phyloP scores from a whole-genome alignment of 2,329 filamentous ascomycete genomes.

The Colletotrichum sp. region DNA sequence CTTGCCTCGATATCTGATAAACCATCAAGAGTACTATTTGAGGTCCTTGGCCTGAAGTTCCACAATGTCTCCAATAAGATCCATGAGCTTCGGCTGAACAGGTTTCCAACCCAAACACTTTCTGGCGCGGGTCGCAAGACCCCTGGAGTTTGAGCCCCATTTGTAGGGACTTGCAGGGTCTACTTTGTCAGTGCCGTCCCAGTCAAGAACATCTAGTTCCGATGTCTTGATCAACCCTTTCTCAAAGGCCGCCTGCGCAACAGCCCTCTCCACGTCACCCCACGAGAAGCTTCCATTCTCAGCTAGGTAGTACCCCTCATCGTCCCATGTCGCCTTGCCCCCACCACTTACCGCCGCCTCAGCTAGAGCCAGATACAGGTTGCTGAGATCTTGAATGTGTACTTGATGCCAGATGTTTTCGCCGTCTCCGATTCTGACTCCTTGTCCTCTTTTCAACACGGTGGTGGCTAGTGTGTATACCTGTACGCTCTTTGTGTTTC shows the following conservation, averaged over 20 bases:
- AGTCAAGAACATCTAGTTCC: not conserved
- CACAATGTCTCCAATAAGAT: not conserved
- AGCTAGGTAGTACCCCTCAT: not conserved
- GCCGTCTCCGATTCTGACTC: not conserved
- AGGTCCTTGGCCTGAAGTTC: not conserved
- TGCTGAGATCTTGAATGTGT: not conserved
- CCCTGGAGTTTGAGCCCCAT: not conserved
- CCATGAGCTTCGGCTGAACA: not conserved
- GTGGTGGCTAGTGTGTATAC: not conserved
- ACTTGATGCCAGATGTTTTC: not conserved
- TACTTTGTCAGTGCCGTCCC: fast-evolving
- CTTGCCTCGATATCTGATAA: fast-evolving
- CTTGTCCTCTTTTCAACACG: fast-evolving
- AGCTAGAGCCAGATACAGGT: not conserved
- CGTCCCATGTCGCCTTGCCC: not conserved
- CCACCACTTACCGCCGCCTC: not conserved
- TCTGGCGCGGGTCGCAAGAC: not conserved
- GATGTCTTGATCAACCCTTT: not conserved
- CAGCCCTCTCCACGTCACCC: not conserved
- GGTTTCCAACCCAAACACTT: not conserved
- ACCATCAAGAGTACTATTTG: fast-evolving
- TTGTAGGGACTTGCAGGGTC: fast-evolving
- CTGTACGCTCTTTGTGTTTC: not conserved
- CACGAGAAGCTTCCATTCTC: not conserved
- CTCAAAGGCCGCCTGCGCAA: not conserved